Evolutionary conservation across 179 eudicot genomes (phyloP).

Genomic region (Carnegiea gigantea): DNA sequence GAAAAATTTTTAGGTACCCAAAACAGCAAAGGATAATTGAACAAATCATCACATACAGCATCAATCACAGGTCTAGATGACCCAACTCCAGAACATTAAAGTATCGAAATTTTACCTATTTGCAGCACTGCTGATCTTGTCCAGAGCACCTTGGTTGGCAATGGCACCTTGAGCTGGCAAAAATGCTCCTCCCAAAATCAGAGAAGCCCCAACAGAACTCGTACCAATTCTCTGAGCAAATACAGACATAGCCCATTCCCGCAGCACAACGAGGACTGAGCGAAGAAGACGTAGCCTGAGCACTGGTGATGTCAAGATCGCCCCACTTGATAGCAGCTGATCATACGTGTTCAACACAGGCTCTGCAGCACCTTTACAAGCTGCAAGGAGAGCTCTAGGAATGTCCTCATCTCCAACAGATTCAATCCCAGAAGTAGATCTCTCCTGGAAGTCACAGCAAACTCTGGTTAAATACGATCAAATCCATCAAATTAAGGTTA

Average conservation of each 20-base stretch:
- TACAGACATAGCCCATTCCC: constrained; percentile 86
- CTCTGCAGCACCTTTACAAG: constrained; percentile 89
- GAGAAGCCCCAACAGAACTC: constrained; percentile 80
- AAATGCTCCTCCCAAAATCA: constrained; percentile 68
- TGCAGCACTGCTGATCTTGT: constrained; percentile 92
- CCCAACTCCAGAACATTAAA: background rate
- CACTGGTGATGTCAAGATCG: constrained; percentile 69
- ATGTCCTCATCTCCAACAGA: constrained; percentile 87
- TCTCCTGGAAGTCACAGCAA: constrained; percentile 48
- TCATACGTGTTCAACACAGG: constrained; percentile 88
- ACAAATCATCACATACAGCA: background rate
- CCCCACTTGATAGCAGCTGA: constrained; percentile 78
- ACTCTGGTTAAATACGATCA: background rate
- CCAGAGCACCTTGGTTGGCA: constrained; percentile 76
- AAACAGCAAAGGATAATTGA: background rate
- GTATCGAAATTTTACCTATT: constrained; percentile 51
- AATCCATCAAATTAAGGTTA: background rate
- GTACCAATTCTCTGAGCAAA: constrained; percentile 82
- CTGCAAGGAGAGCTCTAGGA: constrained; percentile 86
- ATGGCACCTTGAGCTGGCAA: constrained; percentile 54
- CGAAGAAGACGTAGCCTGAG: constrained; percentile 82
- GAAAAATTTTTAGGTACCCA: background rate
- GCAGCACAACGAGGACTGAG: constrained; percentile 75
- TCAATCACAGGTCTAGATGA: background rate
- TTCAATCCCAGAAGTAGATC: constrained; percentile 67